Percentiles rank a stretch among this genome's conserved stretches.
Evolutionary conservation across 2,329 filamentous ascomycete species (phyloP).

Genomic region (Colletotrichum nymphaeae): DNA sequence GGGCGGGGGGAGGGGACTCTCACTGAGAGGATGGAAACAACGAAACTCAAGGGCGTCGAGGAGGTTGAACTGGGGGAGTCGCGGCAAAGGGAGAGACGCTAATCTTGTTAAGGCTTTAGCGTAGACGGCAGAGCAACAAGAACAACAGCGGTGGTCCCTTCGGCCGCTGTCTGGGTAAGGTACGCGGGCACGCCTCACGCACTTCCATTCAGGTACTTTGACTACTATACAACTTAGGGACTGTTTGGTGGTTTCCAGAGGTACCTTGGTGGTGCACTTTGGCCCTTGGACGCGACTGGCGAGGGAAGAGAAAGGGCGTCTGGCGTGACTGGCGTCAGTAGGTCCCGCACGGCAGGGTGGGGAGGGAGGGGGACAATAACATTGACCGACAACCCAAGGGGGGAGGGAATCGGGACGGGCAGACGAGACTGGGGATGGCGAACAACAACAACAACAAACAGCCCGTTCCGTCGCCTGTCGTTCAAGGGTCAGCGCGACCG

Average conservation of each 20-base stretch:
- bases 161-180: slow-evolving; percentile 1
- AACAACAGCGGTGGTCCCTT: background rate
- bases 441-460: slow-evolving; percentile 18
- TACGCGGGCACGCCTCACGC: background rate
- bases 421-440: background rate
- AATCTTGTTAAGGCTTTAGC: slow-evolving; percentile 7
- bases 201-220: no score
- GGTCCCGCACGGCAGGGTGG: background rate
- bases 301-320: slow-evolving; percentile 2
- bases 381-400: background rate
- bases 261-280: background rate
- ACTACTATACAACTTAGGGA: no score
- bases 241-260: background rate
- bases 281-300: slow-evolving; percentile 7
- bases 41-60: background rate
- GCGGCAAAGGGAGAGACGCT: slow-evolving; percentile 19
- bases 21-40: background rate
- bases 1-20: background rate
- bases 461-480: background rate
- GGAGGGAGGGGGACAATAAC: background rate
- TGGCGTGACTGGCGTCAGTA: slow-evolving; percentile 1
- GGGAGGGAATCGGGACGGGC: background rate
- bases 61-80: slow-evolving; percentile 18
- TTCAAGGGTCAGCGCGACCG: background rate
- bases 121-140: slow-evolving; percentile 33